These are phyloP conservation scores for Epichloe scottii DNA, from an alignment of 2,329 filamentous ascomycete species.

Conservation along the genomic window DNA sequence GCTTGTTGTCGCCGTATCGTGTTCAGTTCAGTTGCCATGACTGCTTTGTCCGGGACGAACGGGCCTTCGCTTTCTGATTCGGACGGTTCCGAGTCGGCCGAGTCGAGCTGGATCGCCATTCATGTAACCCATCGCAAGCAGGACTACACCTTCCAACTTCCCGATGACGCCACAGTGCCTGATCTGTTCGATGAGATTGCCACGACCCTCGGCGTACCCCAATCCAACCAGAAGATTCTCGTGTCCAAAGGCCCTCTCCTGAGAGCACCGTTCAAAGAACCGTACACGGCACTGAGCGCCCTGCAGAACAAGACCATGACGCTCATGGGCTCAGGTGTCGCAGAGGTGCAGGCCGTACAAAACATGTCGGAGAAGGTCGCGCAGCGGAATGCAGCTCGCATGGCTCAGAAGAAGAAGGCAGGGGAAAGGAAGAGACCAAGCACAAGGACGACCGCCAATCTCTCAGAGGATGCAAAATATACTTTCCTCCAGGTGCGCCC, in stretches of 20 bases:
- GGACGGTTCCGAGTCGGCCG: conserved; percentile 8
- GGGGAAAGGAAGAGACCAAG: conserved; percentile 9
- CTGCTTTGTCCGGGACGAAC: not conserved
- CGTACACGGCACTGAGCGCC: conserved; percentile 33
- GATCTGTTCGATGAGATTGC: conserved; percentile 51
- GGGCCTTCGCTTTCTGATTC: not conserved
- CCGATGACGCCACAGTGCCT: conserved; percentile 32
- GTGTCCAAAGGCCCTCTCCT: conserved; percentile 52
- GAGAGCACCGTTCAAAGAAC: conserved; percentile 50
- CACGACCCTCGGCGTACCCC: conserved; percentile 43
- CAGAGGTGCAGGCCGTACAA: conserved; percentile 45
- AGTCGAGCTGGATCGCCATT: conserved; percentile 26
- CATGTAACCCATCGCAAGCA: conserved; percentile 34
- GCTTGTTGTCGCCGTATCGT: not conserved
- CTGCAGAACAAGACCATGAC: conserved; percentile 47
- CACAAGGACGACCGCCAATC: not conserved
- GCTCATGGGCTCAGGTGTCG: conserved; percentile 49
- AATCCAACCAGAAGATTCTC: conserved; percentile 55
- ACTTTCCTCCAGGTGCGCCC: conserved; percentile 72
- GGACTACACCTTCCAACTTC: conserved; percentile 31
- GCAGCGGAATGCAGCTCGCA: conserved; percentile 30
- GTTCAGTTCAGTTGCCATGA: not conserved
- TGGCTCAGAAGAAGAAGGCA: conserved; percentile 18
- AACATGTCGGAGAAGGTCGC: conserved; percentile 35
- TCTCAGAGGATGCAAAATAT: conserved; percentile 50